A percentile compares a stretch with the other conserved stretches of the same genome.
Conservation (phyloP, 148 eudicot species). For the Vaccinium myrtillus region DNA sequence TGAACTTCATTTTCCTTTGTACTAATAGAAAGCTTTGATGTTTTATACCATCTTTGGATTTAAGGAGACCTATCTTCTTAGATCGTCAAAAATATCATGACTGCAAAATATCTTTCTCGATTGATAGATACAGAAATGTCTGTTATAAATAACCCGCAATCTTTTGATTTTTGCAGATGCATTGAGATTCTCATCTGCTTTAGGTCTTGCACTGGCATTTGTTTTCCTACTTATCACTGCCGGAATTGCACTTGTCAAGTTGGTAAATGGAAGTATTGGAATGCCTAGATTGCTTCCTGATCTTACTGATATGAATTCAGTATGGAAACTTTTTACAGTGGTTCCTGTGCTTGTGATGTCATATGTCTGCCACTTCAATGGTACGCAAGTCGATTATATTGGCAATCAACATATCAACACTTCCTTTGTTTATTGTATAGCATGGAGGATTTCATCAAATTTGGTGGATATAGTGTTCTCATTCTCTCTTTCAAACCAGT, state of each 20-base stretch:
- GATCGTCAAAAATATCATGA: background rate
- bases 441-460: background rate
- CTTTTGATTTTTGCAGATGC: slow-evolving; percentile 51
- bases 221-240: slow-evolving; percentile 60
- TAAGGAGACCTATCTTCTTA: too few species aligned
- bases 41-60: too few species aligned
- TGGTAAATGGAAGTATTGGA: slow-evolving; percentile 39
- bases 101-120: background rate
- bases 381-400: slow-evolving; percentile 30
- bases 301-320: slow-evolving; percentile 43
- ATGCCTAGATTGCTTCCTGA: slow-evolving; percentile 61
- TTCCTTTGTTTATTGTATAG: background rate
- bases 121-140: background rate
- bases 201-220: slow-evolving; percentile 67
- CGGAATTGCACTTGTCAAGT: slow-evolving; percentile 50
- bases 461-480: background rate
- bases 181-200: slow-evolving; percentile 59
- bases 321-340: slow-evolving; percentile 70
- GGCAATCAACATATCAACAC: background rate
- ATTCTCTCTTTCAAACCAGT: background rate
- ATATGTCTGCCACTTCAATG: slow-evolving; percentile 74
- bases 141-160: background rate
- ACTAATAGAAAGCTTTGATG: too few species aligned
- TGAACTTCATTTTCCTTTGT: too few species aligned
- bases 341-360: slow-evolving; percentile 81